Base-by-base conservation (phyloP, 495 filamentous ascomycete genomes). In the Parathielavia appendiculata region DNA sequence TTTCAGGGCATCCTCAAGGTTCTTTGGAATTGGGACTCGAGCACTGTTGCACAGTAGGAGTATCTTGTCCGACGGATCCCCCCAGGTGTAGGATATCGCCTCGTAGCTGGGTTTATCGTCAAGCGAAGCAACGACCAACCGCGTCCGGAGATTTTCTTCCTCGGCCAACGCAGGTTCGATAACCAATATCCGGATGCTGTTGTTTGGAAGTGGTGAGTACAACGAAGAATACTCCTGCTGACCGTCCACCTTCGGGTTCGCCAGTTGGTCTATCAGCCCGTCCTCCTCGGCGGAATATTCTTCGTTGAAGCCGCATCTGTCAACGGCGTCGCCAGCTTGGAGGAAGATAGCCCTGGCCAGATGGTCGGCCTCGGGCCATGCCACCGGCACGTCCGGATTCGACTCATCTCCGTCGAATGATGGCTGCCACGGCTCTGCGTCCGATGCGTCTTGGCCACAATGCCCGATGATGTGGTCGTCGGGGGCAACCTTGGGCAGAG, bases 1-100 rank as follows among this genome's bases (percentile, higher is more conserved):
- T 8, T 12, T 16, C 22, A 65, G 54, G 12, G 51, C 49, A 20
- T 34, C 36, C 20, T 56, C 36, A 36, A 62, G 55, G 32, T 60
- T 63, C 13, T 13, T 11, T n/a, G 63, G 51, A 17, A 63, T 47
- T 9, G 52, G 38, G 14, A 66, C 46, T n/a, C 14, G 38, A 1
- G 23, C 14, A 30, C 38, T 32, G 43, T 48, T 43, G 53, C 63
- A 63, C 17, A 14, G 11, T 0, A 66, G 51, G 5, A 54, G 34
- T 16, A 32, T 52, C 43, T 45, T 47, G 49, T 60, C 47, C 8
- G 47, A 13, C 30, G 63, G 60, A 35, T 60, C 26, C 17, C 36
- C 47, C 32, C 26, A 58, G 16, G 46, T 51, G 43, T 56, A 47
- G 14, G 43, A 48, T 22, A 49, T 36, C 1, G 23, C 43, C n/a